Conservation (phyloP, 805 yeast species). For the Limtongia smithiae region DNA sequence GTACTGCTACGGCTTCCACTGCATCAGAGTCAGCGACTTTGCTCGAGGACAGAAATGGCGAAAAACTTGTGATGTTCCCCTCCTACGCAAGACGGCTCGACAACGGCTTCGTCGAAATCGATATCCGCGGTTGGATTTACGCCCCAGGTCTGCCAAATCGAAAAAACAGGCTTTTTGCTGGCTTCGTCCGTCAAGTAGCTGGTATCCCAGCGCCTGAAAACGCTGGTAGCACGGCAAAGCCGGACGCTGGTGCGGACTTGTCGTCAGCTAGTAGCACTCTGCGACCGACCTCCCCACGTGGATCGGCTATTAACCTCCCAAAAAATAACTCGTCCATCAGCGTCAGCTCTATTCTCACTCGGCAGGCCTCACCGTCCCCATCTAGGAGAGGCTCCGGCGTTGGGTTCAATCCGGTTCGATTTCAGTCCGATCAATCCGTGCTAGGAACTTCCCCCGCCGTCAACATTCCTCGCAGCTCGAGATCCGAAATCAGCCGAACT, state of each 20-base stretch:
- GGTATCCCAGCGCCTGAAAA: conserved; percentile 35
- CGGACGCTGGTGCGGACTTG: conserved; percentile 1
- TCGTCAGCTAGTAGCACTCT: background rate
- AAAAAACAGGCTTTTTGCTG: conserved; percentile 64
- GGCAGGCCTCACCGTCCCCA: conserved; percentile 16
- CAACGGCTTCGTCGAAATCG: conserved; percentile 47
- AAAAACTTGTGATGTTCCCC: conserved; percentile 59
- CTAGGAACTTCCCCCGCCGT: conserved; percentile 14
- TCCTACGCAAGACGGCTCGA: conserved; percentile 46
- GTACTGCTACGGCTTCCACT: background rate
- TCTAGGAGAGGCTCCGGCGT: conserved; percentile 15
- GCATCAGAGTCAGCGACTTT: conserved; percentile 3
- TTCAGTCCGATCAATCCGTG: conserved; percentile 8
- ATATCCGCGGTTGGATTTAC: conserved; percentile 67
- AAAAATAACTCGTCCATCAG: conserved; percentile 17
- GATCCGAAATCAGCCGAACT: background rate
- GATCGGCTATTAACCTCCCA: background rate
- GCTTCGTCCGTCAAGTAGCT: conserved; percentile 66
- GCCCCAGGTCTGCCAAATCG: conserved; percentile 68
- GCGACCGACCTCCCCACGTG: too few relatives aligned
- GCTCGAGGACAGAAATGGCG: conserved; percentile 41
- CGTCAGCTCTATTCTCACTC: conserved; percentile 16
- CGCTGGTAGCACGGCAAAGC: conserved; percentile 10
- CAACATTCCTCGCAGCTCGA: conserved; percentile 10
- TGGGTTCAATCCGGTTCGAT: background rate